A percentile compares a stretch with the other conserved stretches of the same genome.
Conservation (phyloP, 2,329 filamentous ascomycete species). For the Zymoseptoria pseudotritici region DNA sequence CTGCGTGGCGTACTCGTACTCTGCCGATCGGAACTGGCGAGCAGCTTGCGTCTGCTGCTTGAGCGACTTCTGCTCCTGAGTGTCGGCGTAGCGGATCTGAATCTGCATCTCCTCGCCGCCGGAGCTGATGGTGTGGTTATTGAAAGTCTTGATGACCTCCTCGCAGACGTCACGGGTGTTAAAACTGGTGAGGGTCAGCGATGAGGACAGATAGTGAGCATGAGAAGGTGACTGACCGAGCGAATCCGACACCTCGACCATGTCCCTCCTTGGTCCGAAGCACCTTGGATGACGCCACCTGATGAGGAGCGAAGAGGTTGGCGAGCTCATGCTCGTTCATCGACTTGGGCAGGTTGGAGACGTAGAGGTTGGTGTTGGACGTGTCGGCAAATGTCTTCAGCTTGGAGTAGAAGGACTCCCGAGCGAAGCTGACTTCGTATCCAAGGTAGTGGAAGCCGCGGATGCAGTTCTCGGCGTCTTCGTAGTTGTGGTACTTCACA, state of each 20-base stretch:
- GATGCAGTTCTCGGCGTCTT: slow-evolving; percentile 91
- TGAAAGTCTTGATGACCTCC: slow-evolving; percentile 77
- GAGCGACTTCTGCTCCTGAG: slow-evolving; percentile 89
- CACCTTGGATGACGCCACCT: slow-evolving; percentile 89
- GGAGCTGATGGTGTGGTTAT: slow-evolving; percentile 55
- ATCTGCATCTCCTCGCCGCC: slow-evolving; percentile 70
- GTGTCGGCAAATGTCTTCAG: slow-evolving; percentile 94
- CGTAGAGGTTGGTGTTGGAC: slow-evolving; percentile 88
- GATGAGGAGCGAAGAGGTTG: slow-evolving; percentile 70
- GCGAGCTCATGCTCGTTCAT: slow-evolving; percentile 82
- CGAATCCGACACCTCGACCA: slow-evolving; percentile 94
- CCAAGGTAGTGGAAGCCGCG: slow-evolving; percentile 89
- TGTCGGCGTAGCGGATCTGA: slow-evolving; percentile 95
- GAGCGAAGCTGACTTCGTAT: slow-evolving; percentile 95
- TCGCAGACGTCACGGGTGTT: slow-evolving; percentile 85
- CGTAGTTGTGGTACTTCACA: slow-evolving; percentile 83
- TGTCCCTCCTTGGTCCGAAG: slow-evolving; percentile 77
- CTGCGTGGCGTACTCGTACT: slow-evolving; percentile 53
- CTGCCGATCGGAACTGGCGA: slow-evolving; percentile 89
- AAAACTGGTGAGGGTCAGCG: slow-evolving; percentile 53
- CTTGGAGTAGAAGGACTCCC: slow-evolving; percentile 95
- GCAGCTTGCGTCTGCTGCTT: slow-evolving; percentile 94
- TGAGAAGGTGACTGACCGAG: slow-evolving; percentile 56
- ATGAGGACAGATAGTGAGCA: slow-evolving; percentile 8
- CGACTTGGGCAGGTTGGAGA: slow-evolving; percentile 89